A percentile compares a stretch with the other conserved stretches of the same genome.
Evolutionary conservation across 2,329 filamentous ascomycete species (phyloP).

Genomic region (Verticillium tricorpus): DNA sequence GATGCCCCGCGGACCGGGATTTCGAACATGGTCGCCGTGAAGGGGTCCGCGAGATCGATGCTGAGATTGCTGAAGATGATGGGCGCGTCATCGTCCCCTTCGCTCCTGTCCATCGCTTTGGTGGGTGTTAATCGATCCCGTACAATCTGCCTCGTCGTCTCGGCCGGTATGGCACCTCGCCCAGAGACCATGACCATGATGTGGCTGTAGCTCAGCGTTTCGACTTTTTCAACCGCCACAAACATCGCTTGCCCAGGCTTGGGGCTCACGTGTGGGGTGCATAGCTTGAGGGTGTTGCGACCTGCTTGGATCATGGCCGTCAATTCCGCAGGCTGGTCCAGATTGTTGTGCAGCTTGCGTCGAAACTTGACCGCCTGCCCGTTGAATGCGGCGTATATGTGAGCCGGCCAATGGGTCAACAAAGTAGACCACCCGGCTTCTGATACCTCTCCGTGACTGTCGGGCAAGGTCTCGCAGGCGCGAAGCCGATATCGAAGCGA

Average conservation of each 20-base stretch:
- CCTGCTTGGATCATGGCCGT: conserved; percentile 56
- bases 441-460: conserved; percentile 19
- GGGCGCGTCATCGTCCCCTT: conserved; percentile 59
- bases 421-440: conserved; percentile 56
- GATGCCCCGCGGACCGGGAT: conserved; percentile 64
- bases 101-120: conserved; percentile 16
- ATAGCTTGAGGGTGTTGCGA: conserved; percentile 58
- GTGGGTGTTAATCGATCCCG: conserved; percentile 35
- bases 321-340: conserved; percentile 72
- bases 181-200: conserved; percentile 34
- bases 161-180: conserved; percentile 33
- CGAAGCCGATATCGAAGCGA: conserved; percentile 65
- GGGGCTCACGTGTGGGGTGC: conserved; percentile 19
- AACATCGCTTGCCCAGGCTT: conserved; percentile 40
- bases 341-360: conserved; percentile 67
- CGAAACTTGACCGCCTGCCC: conserved; percentile 49
- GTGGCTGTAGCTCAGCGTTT: conserved; percentile 43
- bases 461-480: conserved; percentile 41
- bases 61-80: conserved; percentile 54
- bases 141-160: conserved; percentile 54
- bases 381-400: conserved; percentile 68
- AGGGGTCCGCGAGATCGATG: conserved; percentile 64
- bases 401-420: conserved; percentile 67
- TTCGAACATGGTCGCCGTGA: conserved; percentile 59
- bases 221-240: conserved; percentile 67